phyloP scores from a whole-genome alignment of 306 rosid species.

The Inga oerstediana region DNA sequence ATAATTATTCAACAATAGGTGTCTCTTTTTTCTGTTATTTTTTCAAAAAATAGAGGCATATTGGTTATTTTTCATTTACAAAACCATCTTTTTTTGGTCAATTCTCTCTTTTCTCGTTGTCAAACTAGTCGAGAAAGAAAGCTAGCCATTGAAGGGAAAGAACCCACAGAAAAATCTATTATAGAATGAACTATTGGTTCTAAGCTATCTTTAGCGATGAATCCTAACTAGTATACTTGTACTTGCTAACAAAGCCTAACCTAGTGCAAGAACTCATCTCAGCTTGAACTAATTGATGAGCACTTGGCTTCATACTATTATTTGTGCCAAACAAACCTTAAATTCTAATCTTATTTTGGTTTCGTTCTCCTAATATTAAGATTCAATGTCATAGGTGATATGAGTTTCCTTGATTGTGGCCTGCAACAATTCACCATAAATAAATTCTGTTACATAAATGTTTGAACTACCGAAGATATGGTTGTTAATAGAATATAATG shows the following conservation, averaged over 20 bases:
- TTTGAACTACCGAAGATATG: neutral
- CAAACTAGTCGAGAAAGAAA: neutral
- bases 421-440: neutral
- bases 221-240: neutral
- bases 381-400: neutral
- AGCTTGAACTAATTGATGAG: neutral
- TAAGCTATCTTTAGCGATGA: neutral
- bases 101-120: neutral
- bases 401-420: conserved; percentile 1
- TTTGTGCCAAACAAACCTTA: neutral
- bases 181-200: neutral
- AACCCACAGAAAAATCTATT: neutral
- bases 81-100: neutral
- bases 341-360: neutral
- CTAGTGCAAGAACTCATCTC: neutral
- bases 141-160: neutral
- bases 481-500: too few relatives aligned
- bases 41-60: neutral
- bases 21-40: neutral
- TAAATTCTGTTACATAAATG: neutral
- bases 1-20: neutral
- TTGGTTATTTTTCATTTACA: neutral
- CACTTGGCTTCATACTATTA: neutral
- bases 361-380: neutral
- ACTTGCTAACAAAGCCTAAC: neutral